A percentile compares a stretch with the other conserved stretches of the same genome.
Evolutionary conservation across 2,329 filamentous ascomycete species (phyloP).

Genomic region (Diaporthe nobilis): DNA sequence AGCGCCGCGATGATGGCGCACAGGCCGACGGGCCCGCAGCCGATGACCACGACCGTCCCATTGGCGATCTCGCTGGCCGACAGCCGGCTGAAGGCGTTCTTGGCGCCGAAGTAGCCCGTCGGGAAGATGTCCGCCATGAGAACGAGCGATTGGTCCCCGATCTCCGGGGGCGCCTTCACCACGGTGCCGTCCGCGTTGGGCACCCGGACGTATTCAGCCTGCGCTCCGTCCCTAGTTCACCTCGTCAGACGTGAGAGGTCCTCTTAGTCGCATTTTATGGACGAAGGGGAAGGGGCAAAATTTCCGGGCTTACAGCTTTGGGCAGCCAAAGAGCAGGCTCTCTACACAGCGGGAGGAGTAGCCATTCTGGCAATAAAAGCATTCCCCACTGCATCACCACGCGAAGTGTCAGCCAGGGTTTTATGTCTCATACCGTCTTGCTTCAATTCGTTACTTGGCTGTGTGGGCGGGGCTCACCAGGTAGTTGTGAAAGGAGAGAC

Average conservation of each 20-base stretch:
- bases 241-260: neutral
- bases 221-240: slow-evolving; percentile 73
- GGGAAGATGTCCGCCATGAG: slow-evolving; percentile 97
- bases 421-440: too few relatives aligned
- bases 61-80: slow-evolving; percentile 69
- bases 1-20: slow-evolving; percentile 85
- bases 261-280: neutral
- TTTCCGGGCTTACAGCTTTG: slow-evolving; percentile 57
- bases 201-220: slow-evolving; percentile 86
- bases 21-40: slow-evolving; percentile 88
- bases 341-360: slow-evolving; percentile 84
- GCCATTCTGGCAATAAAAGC: slow-evolving; percentile 87
- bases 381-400: slow-evolving; percentile 66
- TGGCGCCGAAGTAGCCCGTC: slow-evolving; percentile 86
- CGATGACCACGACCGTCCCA: slow-evolving; percentile 83
- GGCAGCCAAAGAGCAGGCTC: slow-evolving; percentile 78
- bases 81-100: slow-evolving; percentile 77
- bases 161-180: slow-evolving; percentile 79
- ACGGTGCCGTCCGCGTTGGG: slow-evolving; percentile 86
- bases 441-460: neutral
- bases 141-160: slow-evolving; percentile 81
- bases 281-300: neutral
- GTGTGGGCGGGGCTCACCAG: slow-evolving; percentile 66
- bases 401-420: neutral
- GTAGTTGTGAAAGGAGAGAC: slow-evolving; percentile 88